Evolutionary conservation across 305 asterid genomes (phyloP), one percentile per base, ranked within the genome.

Genomic region (Solanum hybrid): DNA sequence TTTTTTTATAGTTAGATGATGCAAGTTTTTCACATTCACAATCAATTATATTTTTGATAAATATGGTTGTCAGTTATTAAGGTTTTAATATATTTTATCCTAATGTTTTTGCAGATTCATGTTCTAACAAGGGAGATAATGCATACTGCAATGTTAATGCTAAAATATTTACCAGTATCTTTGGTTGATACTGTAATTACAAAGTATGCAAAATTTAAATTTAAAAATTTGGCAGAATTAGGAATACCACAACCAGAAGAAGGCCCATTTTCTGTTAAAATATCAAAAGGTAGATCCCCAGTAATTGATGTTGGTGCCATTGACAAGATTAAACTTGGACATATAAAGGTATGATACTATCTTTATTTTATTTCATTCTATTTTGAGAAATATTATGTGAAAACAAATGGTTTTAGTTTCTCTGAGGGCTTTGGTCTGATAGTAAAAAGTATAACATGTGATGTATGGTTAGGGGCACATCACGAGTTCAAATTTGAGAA

Each of bases 261-360:
- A 61, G 90, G 90, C 31, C 88, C 90, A 5, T 80, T 89, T 31
- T n/a, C 26, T 26, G 3, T 61, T 10, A 89, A 89, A 38, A n/a
- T 24, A 0, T 33, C 32, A n/a, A 65, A 57, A 45, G 90, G 90
- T 29, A 65, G n/a, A 36, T 31, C 87, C 10, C 88, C 90, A 11
- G 88, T 89, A n/a, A 89, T 89, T 68, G 90, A 89, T 37, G 88
- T 89, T 57, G 90, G 90, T 32, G 17, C 90, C 4, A 34, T 89
- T 7, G 27, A 89, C n/a, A 89, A 89, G 79, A 89, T 89, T 3
- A 79, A 89, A 15, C 36, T 15, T 6, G 90, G 73, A 65, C 45
- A 89, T 36, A 89, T 89, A 10, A 79, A 89, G 90, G 90, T 89
- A 89, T 24, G 15, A 38, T 4, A 78, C 27, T 34, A 89, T 41